Base-by-base conservation (phyloP, 371 early-diverging fungal species). In the Neoconidiobolus thromboides region DNA sequence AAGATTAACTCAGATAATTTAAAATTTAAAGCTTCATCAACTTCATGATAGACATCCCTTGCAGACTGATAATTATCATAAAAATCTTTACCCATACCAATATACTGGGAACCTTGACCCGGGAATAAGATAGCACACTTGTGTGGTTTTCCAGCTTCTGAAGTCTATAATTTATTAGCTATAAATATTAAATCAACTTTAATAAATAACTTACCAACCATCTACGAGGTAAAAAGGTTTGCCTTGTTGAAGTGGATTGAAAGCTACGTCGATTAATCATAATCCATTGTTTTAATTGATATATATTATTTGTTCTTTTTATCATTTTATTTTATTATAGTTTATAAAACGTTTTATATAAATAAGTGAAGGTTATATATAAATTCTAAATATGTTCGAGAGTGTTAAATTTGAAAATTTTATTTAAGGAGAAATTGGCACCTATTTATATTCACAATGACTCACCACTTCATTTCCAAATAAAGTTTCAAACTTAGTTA, bases 1-100 rank as follows among this genome's bases (percentile, higher is more conserved):
- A 96, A 93, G 73, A 93, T 88, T 48, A 92, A 70, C 10, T 74
- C 61, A 61, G 77, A 77, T 54, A 94, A 68, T 10, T 71, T 68
- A 39, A 77, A 75, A 0, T 79, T 82, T 0, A 96, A 69, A 2
- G 80, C 84, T 43, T 87, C 87, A 62, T 96, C 89, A 15, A 82
- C 91, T 67, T 93, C 89, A 56, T 93, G 91, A 63, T 93, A 85
- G 0, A 88, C 86, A 36, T 74, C 75, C 46, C 81, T 82, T 7
- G 94, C 89, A 1, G 79, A 80, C 2, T 81, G 63, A 61, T 78
- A 93, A 38, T 73, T 70, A 36, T 81, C 74, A 58, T 85, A 89
- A n/a, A 96, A 71, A 69, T 94, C 94, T 65, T 77, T 76, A 14
- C 91, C 93, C 96, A 96, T 96, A 52, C 95, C 92, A 48, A 89